phyloP scores from a whole-genome alignment of 306 rosid genomes.

The Vigna trinervia region DNA sequence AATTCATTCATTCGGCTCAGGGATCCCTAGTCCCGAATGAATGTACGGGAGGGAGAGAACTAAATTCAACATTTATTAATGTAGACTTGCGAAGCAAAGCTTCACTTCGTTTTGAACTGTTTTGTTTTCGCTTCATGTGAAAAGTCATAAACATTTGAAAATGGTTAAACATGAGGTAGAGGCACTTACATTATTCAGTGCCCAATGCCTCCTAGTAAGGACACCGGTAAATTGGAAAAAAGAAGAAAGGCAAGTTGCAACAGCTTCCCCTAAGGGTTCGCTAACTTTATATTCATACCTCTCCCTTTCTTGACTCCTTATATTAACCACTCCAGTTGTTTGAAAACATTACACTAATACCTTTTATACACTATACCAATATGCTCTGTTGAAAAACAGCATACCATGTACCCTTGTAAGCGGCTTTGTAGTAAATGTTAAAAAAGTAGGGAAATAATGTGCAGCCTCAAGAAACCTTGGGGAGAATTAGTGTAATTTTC shows the following conservation, averaged over 20 bases:
- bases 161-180: not conserved
- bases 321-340: not conserved
- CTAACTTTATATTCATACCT: too few species aligned
- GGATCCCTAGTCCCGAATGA: not conserved
- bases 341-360: not conserved
- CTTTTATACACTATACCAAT: not conserved
- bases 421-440: not conserved
- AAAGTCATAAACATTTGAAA: not conserved
- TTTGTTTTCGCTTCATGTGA: conserved; percentile 14
- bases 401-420: not conserved
- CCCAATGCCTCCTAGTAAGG: not conserved
- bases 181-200: not conserved
- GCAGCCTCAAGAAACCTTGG: not conserved
- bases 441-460: not conserved
- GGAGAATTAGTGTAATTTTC: not conserved
- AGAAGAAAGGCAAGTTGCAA: not conserved
- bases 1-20: not conserved
- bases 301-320: not conserved
- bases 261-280: not conserved
- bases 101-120: not conserved
- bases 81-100: not conserved
- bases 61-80: not conserved
- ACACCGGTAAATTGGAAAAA: not conserved
- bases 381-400: too few species aligned
- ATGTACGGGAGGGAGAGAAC: not conserved